Conservation (phyloP, 306 rosid species). For the Quercus gilva region DNA sequence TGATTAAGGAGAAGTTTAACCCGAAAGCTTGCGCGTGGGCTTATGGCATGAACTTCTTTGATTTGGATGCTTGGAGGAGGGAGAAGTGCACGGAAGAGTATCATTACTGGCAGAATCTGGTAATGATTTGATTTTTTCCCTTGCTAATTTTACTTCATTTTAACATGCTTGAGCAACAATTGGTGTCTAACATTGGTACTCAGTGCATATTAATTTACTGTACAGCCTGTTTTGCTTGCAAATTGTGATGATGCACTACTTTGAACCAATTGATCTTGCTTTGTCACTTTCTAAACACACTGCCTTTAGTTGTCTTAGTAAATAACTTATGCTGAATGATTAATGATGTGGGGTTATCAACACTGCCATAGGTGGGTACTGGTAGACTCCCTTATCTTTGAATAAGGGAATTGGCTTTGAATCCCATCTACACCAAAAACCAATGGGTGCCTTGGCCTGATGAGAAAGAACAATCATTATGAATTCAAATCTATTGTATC, state of each 20-base stretch:
- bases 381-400: too few species aligned
- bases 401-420: too few species aligned
- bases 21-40: slow-evolving; percentile 94
- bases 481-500: too few species aligned
- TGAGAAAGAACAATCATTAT: too few species aligned
- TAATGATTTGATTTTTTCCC: slow-evolving; percentile 25
- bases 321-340: neutral
- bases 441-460: too few species aligned
- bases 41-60: slow-evolving; percentile 90
- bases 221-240: neutral
- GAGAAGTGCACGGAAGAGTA: slow-evolving; percentile 80
- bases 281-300: neutral
- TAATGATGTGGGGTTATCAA: neutral
- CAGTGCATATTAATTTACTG: neutral
- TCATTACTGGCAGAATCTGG: slow-evolving; percentile 93
- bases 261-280: neutral
- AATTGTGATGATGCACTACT: neutral
- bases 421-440: too few species aligned
- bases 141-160: neutral
- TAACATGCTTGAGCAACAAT: neutral
- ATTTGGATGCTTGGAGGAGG: slow-evolving; percentile 88
- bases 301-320: neutral
- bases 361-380: neutral
- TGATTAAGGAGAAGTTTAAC: slow-evolving; percentile 70
- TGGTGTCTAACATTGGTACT: neutral